Evolutionary conservation across 106 monocot genomes (phyloP), one percentile per base, ranked within the genome.

Genomic region (Posidonia australis): DNA sequence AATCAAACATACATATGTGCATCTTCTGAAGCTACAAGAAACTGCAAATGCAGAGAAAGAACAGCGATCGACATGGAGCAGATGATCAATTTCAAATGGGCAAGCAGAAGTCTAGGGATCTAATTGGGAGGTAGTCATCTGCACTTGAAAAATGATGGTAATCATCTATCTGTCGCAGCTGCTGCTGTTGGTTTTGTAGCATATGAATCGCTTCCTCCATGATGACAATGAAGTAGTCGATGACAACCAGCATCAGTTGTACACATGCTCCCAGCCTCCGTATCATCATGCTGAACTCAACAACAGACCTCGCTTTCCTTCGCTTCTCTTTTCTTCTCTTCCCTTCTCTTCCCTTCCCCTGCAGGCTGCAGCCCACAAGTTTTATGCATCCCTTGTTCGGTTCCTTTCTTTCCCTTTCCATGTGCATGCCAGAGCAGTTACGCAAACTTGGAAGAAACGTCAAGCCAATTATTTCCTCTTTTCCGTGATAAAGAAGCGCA

Each of bases 281-380:
- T 17, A 62, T 48, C 26, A 23, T 18, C 44, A 27, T 58, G n/a
- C n/a, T n/a, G n/a, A n/a, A n/a, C n/a, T n/a, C n/a, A n/a, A n/a
- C n/a, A n/a, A n/a, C n/a, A n/a, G n/a, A n/a, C n/a, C n/a, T n/a
- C n/a, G n/a, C n/a, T n/a, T n/a, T n/a, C n/a, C n/a, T n/a, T n/a
- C 22, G 4, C 21, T 28, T 64, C 31, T 49, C 20, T 53, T 42
- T n/a, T 54, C 54, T 77, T n/a, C 47, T 21, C 26, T 53, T 45
- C 48, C 16, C 19, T 14, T 68, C 45, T 27, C 52, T 46, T 46
- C 46, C n/a, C n/a, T n/a, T n/a, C n/a, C n/a, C n/a, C n/a, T n/a
- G n/a, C n/a, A n/a, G n/a, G n/a, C n/a, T n/a, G n/a, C n/a, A n/a
- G n/a, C n/a, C n/a, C n/a, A n/a, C n/a, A n/a, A n/a, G n/a, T n/a